Evolutionary conservation across 1,139 yeast genomes (phyloP), one percentile per base, ranked within the genome.

Genomic region (Yamadazyma taylorii): DNA sequence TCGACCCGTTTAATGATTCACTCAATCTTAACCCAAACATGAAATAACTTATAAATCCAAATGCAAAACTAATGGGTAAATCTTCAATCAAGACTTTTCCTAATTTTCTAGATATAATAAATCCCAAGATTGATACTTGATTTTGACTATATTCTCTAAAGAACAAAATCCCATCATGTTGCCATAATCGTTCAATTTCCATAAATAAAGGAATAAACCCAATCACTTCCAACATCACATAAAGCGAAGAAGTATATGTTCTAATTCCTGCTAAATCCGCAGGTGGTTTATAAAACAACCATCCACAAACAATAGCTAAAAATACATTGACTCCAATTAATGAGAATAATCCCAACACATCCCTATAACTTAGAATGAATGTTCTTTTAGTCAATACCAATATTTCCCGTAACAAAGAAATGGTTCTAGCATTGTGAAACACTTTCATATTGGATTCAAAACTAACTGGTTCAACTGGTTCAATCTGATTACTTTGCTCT

Each of bases 71-170:
- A 35, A 83, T 73, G 26, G 84, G 75, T 9, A 86, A 45, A 56
- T 87, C 96, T 55, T 87, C 96, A 1, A 84, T 59, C 1, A 83
- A 35, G 16, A 85, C 58, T 47, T 85, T 81, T 2, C 87, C 79
- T 7, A 86, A 48, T 46, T 90, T 68, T 48, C 95, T 66, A 0
- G 92, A 78, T 2, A 83, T 40, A 2, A 87, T 56, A 55, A 83
- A 87, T 1, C 94, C 90, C 1, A 78, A 57, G 2, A 83, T 73
- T 12, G 81, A 67, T n/a, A 81, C 77, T 40, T 78, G 74, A n/a
- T 81, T 75, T 45, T 88, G 95, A 35, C 77, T 73, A 42, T 85
- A 70, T 56, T 88, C 96, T 42, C 92, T 65, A 55, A 81, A 85
- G 56, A 81, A 87, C 15, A 80, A 72, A 30, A 74, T 65, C 26